Evolutionary conservation across 441 rosid genomes (phyloP).

Genomic region (Raphanus hybrid): DNA sequence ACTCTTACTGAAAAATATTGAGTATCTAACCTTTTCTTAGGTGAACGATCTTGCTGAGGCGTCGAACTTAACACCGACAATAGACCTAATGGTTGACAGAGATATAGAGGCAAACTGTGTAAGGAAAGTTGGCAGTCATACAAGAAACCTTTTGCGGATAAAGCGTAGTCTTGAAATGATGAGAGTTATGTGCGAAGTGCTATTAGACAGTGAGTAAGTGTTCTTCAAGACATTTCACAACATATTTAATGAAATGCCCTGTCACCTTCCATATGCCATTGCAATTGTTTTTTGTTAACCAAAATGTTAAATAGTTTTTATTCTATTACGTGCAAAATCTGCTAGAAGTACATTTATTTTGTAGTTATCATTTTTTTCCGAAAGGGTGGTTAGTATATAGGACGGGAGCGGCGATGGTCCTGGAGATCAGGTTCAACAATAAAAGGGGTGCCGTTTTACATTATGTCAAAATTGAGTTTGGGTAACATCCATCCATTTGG

Average conservation of each 20-base stretch:
- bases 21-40: constrained; percentile 35
- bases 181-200: constrained; percentile 69
- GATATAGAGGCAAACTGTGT: constrained; percentile 55
- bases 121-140: constrained; percentile 68
- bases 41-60: constrained; percentile 70
- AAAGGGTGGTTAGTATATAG: background rate
- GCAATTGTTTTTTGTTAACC: background rate
- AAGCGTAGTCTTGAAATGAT: constrained; percentile 89
- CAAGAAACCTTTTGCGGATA: constrained; percentile 76
- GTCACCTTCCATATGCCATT: background rate
- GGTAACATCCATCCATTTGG: background rate
- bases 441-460: background rate
- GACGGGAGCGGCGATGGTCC: background rate
- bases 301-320: too few relatives aligned
- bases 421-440: background rate
- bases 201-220: constrained; percentile 61
- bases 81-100: constrained; percentile 56
- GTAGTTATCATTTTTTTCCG: background rate
- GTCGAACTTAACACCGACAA: constrained; percentile 58
- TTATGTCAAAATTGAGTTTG: background rate
- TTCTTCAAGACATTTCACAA: constrained; percentile 2
- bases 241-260: background rate
- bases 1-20: background rate
- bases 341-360: background rate
- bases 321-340: background rate